These are phyloP conservation scores for Asclepias syriaca DNA, from an alignment of 257 asterid species.

Conservation along the genomic window DNA sequence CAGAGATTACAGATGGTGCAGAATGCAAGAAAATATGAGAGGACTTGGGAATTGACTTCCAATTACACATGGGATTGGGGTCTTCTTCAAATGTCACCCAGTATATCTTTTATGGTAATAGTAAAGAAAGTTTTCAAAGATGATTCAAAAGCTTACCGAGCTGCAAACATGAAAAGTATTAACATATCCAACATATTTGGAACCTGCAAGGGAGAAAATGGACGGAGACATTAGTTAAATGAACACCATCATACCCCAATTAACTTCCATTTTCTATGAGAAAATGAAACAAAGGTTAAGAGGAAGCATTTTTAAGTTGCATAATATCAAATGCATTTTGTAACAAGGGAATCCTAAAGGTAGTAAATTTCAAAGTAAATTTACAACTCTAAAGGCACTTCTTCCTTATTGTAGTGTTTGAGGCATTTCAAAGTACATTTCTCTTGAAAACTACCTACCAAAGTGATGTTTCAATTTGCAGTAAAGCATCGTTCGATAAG, in stretches of 20 bases:
- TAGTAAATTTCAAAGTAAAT: neutral
- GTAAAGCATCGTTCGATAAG: neutral
- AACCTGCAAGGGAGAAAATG: slow-evolving; percentile 45
- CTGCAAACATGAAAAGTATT: slow-evolving; percentile 80
- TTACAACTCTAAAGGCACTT: neutral
- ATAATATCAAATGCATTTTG: neutral
- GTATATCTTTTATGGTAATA: neutral
- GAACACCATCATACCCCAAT: neutral
- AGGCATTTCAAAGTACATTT: neutral
- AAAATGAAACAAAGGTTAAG: neutral
- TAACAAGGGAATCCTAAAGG: neutral
- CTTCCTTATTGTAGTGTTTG: neutral
- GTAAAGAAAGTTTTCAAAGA: neutral
- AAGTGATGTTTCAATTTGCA: neutral
- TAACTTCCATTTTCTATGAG: neutral
- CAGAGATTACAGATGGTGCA: neutral
- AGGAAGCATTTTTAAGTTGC: neutral
- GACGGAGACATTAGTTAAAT: slow-evolving; percentile 12
- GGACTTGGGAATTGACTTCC: neutral
- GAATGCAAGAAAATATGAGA: neutral
- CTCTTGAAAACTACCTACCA: neutral
- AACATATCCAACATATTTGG: slow-evolving; percentile 91
- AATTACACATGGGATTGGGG: neutral
- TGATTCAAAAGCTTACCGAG: slow-evolving; percentile 51
- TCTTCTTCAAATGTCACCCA: neutral